Evolutionary conservation across 805 yeast species (phyloP).

Genomic region (Hanseniaspora valbyensis): DNA sequence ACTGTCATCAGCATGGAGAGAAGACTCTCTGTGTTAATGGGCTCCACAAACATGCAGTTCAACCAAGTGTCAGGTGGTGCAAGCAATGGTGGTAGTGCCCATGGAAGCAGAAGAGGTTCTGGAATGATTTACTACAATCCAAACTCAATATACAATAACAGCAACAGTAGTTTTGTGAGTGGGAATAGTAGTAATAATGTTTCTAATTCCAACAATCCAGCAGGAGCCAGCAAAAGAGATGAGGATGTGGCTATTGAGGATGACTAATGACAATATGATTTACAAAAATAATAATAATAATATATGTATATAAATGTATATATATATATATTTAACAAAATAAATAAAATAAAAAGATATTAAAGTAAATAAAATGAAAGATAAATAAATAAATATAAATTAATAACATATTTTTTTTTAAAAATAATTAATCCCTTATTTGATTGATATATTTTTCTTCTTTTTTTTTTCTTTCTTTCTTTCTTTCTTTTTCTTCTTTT

Average conservation of each 20-base stretch:
- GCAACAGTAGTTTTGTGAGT: not conserved
- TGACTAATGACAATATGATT: not conserved
- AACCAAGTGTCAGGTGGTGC: not conserved
- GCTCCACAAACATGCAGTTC: slow-evolving; percentile 2
- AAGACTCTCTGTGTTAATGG: slow-evolving; percentile 13
- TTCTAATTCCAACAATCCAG: too few species aligned
- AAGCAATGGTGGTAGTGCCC: not conserved
- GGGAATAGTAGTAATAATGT: not conserved
- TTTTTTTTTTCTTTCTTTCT: not conserved
- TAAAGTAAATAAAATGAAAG: too few species aligned
- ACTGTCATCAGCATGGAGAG: slow-evolving; percentile 12
- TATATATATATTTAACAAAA: too few species aligned
- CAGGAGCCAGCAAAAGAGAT: not conserved
- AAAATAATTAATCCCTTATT: too few species aligned
- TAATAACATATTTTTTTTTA: too few species aligned
- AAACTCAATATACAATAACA: not conserved
- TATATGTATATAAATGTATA: not conserved
- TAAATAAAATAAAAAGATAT: too few species aligned
- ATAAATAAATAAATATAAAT: too few species aligned
- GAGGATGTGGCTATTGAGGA: slow-evolving; percentile 13
- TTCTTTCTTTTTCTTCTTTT: not conserved
- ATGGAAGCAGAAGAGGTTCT: slow-evolving; percentile 8
- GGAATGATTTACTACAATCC: slow-evolving; percentile 2
- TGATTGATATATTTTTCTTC: too few species aligned
- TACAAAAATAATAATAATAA: not conserved